These are phyloP conservation scores for Dactylellina haptotyla DNA, from an alignment of 2,329 filamentous ascomycete species.

Conservation along the genomic window DNA sequence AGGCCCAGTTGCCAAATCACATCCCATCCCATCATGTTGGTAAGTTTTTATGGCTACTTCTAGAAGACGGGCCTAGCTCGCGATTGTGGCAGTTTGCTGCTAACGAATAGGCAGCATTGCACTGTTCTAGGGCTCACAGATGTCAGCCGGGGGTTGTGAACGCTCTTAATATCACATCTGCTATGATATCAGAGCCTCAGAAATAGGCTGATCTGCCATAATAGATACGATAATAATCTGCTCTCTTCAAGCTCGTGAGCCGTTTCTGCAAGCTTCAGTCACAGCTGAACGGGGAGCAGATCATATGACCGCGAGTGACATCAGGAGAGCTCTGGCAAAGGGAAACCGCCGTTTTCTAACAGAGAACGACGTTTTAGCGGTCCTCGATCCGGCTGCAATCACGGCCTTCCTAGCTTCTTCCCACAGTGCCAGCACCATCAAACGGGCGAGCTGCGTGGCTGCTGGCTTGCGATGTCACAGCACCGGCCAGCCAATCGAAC, in stretches of 20 bases:
- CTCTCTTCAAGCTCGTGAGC: slow-evolving; percentile 13
- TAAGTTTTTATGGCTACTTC: slow-evolving; percentile 49
- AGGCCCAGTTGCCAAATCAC: slow-evolving; percentile 49
- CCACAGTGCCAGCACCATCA: slow-evolving; percentile 22
- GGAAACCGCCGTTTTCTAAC: too few relatives aligned
- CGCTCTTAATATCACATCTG: slow-evolving; percentile 6
- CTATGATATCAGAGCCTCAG: slow-evolving; percentile 51
- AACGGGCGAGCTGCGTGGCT: slow-evolving; percentile 10
- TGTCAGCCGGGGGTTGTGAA: neutral
- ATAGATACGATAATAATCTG: slow-evolving; percentile 5
- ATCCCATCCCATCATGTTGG: slow-evolving; percentile 47
- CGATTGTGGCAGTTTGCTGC: neutral
- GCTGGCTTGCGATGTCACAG: neutral
- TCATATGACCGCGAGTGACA: slow-evolving; percentile 11
- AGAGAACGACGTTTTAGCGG: too few relatives aligned
- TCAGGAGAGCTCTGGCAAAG: slow-evolving; percentile 17
- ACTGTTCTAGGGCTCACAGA: neutral
- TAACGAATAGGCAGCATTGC: neutral
- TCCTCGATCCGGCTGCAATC: too few relatives aligned
- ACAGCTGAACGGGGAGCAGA: neutral
- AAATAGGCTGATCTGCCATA: slow-evolving; percentile 41
- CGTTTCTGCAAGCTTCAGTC: slow-evolving; percentile 38
- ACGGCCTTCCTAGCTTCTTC: slow-evolving; percentile 11
- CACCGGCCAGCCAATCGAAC: neutral
- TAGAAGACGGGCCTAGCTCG: slow-evolving; percentile 37